Percentiles rank a stretch among this genome's conserved stretches.
phyloP scores from a whole-genome alignment of 345 rosid species.

The Acer campestre region DNA sequence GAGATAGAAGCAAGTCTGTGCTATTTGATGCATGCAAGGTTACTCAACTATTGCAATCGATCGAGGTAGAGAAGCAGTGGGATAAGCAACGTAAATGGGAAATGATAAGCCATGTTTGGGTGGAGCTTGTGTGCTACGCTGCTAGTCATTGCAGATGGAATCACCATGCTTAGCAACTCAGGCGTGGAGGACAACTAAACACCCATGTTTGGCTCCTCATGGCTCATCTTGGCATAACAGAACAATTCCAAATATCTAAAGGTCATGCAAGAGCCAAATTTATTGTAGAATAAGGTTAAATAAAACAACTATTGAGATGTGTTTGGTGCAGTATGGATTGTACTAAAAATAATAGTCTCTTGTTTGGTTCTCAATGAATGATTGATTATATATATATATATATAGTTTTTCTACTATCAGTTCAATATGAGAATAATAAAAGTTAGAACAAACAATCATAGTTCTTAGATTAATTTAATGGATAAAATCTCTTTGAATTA shows the following conservation, averaged over 20 bases:
- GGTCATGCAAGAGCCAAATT: constrained; percentile 53
- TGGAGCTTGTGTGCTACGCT: constrained; percentile 22
- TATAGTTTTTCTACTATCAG: no score
- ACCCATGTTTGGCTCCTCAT: constrained; percentile 52
- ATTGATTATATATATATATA: no score
- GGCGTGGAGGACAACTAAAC: constrained; percentile 57
- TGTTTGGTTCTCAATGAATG: no score
- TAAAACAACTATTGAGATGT: no score
- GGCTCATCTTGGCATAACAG: constrained; percentile 58
- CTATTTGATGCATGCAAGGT: neutral
- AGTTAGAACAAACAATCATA: no score
- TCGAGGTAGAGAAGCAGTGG: neutral
- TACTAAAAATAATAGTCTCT: no score
- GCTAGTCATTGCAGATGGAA: constrained; percentile 28
- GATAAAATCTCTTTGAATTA: no score
- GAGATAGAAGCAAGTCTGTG: neutral
- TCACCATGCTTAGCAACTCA: constrained; percentile 47
- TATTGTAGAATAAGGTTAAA: neutral
- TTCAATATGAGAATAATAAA: no score
- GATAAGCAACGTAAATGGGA: neutral
- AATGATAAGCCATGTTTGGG: constrained; percentile 26
- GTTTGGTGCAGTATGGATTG: no score
- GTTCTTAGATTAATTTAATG: no score
- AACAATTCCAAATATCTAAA: constrained; percentile 41
- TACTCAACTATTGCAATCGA: neutral